Evolutionary conservation across 2,329 filamentous ascomycete species (phyloP).

Genomic region (Lachnellula hyalina): DNA sequence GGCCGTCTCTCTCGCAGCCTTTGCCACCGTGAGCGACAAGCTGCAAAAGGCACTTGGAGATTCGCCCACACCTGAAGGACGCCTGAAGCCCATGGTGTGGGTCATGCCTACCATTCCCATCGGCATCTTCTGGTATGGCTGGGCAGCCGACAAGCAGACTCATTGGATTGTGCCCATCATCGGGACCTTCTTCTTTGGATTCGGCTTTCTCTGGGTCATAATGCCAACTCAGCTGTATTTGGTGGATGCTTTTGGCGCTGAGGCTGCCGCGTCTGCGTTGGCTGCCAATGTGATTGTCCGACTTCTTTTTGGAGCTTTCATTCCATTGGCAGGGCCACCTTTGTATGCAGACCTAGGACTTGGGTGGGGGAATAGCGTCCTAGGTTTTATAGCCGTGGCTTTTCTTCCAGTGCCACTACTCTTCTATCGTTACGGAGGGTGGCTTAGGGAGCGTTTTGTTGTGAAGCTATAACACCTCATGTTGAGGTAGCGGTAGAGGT

Average conservation of each 20-base stretch:
- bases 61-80: slow-evolving; percentile 33
- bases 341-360: slow-evolving; percentile 29
- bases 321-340: slow-evolving; percentile 23
- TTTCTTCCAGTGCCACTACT: slow-evolving; percentile 8
- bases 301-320: slow-evolving; percentile 26
- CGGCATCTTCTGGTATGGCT: slow-evolving; percentile 43
- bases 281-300: slow-evolving; percentile 33
- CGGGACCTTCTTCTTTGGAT: slow-evolving; percentile 36
- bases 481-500: no score
- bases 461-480: no score
- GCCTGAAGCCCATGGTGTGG: slow-evolving; percentile 38
- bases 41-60: slow-evolving; percentile 34
- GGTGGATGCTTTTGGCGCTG: slow-evolving; percentile 30
- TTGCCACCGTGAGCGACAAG: slow-evolving; percentile 23
- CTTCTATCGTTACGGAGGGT: slow-evolving; percentile 7
- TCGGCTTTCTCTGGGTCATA: slow-evolving; percentile 18
- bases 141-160: slow-evolving; percentile 35
- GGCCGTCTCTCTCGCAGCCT: slow-evolving; percentile 17
- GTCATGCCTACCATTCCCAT: slow-evolving; percentile 35
- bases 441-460: slow-evolving; percentile 3
- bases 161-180: slow-evolving; percentile 41
- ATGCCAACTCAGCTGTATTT: slow-evolving; percentile 24
- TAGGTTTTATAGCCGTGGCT: slow-evolving; percentile 29
- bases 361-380: slow-evolving; percentile 29
- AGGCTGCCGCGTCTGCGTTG: slow-evolving; percentile 29